These are phyloP conservation scores for Cymbopogon citratus DNA, from an alignment of 176 grass and related monocot genomes.

Conservation along the genomic window DNA sequence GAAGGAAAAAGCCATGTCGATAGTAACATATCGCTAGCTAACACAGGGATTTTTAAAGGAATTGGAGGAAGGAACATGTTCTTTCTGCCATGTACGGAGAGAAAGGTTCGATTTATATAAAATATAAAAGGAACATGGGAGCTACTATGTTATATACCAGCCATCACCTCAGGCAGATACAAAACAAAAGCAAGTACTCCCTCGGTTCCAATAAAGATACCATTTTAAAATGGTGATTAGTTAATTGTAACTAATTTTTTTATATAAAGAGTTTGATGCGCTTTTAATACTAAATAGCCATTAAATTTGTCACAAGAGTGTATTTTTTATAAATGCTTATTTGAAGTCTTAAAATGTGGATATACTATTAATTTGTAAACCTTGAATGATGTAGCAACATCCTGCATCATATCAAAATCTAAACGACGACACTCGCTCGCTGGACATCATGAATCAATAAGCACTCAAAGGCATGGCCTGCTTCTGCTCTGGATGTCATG, in stretches of 20 bases:
- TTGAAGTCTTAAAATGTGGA: neutral
- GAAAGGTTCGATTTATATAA: neutral
- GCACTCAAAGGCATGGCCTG: neutral
- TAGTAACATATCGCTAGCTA: neutral
- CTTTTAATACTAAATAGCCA: too few relatives aligned
- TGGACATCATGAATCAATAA: neutral
- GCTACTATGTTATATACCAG: neutral
- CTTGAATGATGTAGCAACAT: neutral
- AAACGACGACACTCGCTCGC: neutral
- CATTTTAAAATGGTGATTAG: too few relatives aligned
- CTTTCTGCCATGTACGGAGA: neutral
- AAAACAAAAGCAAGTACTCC: too few relatives aligned
- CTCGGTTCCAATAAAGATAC: too few relatives aligned
- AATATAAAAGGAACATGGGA: neutral
- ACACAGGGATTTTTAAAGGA: neutral
- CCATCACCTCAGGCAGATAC: too few relatives aligned
- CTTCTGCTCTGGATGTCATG: neutral
- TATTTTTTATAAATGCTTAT: too few relatives aligned
- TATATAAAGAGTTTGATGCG: too few relatives aligned
- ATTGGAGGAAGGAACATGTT: neutral
- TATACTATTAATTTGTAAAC: neutral
- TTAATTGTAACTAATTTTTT: too few relatives aligned
- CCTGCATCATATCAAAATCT: neutral
- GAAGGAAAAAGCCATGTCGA: slow-evolving; percentile 17
- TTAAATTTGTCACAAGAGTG: too few relatives aligned